phyloP scores from a whole-genome alignment of 2,329 filamentous ascomycete genomes.

The Ceratocystis papillata region DNA sequence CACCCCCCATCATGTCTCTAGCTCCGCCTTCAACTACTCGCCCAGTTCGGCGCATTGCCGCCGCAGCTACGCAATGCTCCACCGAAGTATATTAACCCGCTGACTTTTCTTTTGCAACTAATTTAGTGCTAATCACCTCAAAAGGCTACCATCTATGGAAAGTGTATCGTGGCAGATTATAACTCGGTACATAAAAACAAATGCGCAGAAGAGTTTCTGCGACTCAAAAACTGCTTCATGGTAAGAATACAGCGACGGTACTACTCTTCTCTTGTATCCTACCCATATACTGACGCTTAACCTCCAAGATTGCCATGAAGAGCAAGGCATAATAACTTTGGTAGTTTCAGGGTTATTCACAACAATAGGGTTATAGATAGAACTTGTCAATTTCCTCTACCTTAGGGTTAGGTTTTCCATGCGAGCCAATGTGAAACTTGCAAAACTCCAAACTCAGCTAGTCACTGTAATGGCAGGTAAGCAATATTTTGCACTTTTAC shows the following conservation, averaged over 20 bases:
- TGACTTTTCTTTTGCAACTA: not conserved
- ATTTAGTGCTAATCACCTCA: not conserved
- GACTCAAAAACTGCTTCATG: conserved; percentile 75
- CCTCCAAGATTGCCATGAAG: conserved; percentile 11
- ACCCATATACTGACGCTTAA: not conserved
- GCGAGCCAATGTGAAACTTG: too few relatives aligned
- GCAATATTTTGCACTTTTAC: too few relatives aligned
- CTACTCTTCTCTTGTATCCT: not conserved
- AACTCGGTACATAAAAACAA: conserved; percentile 84
- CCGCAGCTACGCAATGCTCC: conserved; percentile 46
- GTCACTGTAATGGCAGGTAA: too few relatives aligned
- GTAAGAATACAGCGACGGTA: conserved; percentile 36
- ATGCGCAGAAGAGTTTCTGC: conserved; percentile 75
- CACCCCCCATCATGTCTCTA: conserved; percentile 22
- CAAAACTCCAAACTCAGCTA: too few relatives aligned
- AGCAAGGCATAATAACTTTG: not conserved
- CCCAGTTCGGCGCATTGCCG: conserved; percentile 46
- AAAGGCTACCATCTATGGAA: conserved; percentile 76
- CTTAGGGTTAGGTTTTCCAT: too few relatives aligned
- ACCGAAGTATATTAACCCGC: conserved; percentile 36
- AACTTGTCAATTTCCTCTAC: too few relatives aligned
- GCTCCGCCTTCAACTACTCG: conserved; percentile 30
- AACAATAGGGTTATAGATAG: not conserved
- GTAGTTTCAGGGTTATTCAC: not conserved
- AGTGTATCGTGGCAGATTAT: conserved; percentile 84